Percentiles rank a stretch among this genome's conserved stretches.
Evolutionary conservation across 257 asterid genomes (phyloP).

Genomic region (Nyctanthes arbortristis): DNA sequence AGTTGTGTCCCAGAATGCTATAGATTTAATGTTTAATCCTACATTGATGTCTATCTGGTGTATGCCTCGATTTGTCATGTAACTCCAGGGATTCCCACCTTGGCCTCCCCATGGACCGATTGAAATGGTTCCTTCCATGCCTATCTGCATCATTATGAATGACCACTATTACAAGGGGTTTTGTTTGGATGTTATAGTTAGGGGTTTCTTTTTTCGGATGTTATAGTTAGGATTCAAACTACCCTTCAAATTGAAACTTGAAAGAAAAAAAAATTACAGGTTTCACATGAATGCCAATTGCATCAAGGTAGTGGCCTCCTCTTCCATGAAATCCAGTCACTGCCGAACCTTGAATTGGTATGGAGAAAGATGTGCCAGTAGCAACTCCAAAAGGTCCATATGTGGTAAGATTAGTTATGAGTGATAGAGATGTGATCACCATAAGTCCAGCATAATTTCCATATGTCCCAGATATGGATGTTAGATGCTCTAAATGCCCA

Average conservation of each 20-base stretch:
- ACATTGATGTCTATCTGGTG: neutral
- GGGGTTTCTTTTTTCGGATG: no score
- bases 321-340: constrained; percentile 8
- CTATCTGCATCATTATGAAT: neutral
- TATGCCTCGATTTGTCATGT: neutral
- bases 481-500: neutral
- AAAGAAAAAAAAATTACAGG: neutral
- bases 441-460: neutral
- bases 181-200: no score
- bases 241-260: neutral
- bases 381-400: constrained; percentile 3
- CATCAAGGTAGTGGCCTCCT: constrained; percentile 12
- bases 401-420: neutral
- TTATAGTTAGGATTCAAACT: no score
- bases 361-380: neutral
- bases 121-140: neutral
- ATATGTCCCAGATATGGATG: neutral
- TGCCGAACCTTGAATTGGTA: neutral
- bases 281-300: constrained; percentile 6
- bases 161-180: no score
- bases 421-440: constrained; percentile 5
- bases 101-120: neutral
- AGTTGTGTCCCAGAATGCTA: neutral
- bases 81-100: neutral
- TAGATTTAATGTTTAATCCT: neutral